Conservation (phyloP, 805 yeast species). For the Yarrowia yakushimensis region DNA sequence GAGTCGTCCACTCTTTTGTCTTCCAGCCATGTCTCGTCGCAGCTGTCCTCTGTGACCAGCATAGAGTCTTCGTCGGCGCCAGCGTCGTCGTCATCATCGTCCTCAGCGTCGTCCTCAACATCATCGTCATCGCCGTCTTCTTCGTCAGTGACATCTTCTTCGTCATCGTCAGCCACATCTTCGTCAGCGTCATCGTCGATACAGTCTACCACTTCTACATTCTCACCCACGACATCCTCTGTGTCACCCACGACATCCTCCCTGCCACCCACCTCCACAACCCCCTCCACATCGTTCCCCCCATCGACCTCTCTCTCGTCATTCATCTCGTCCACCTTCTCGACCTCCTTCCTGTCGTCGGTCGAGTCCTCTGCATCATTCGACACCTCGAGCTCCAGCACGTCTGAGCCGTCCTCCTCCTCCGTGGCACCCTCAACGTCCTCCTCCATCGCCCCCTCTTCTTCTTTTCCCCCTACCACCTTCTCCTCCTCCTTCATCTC, state of each 20-base stretch:
- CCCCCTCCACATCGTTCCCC: neutral
- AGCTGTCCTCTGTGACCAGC: neutral
- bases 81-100: neutral
- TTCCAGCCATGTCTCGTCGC: neutral
- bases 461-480: neutral
- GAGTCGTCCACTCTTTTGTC: neutral
- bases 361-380: slow-evolving; percentile 8
- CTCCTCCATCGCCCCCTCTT: neutral
- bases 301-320: neutral
- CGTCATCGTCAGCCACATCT: neutral
- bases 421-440: neutral
- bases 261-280: neutral
- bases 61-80: neutral
- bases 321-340: neutral
- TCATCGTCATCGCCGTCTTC: neutral
- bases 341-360: neutral
- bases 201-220: neutral
- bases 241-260: neutral
- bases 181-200: neutral
- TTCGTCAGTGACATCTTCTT: neutral
- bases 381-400: neutral
- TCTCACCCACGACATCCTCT: neutral
- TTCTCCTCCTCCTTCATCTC: neutral
- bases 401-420: neutral
- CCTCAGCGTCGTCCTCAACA: neutral